phyloP scores from a whole-genome alignment of 148 eudicot genomes.

The Cornus kousa region DNA sequence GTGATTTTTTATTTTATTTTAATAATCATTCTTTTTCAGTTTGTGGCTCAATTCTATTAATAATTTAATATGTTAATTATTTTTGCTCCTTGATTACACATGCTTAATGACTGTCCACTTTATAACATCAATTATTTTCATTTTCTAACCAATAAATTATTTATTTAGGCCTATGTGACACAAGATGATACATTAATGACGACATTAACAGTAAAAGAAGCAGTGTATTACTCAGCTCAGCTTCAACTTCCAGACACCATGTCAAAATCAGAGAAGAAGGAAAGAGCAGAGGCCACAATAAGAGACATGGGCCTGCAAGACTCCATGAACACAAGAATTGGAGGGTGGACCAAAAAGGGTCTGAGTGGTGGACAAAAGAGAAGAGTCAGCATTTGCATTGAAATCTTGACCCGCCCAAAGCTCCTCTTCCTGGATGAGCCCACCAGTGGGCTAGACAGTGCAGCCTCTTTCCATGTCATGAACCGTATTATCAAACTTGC shows the following conservation, averaged over 20 bases:
- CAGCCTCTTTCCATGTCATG: slow-evolving; percentile 21
- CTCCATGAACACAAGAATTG: slow-evolving; percentile 34
- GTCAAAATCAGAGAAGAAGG: slow-evolving; percentile 32
- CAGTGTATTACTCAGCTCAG: slow-evolving; percentile 32
- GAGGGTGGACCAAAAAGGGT: slow-evolving; percentile 35
- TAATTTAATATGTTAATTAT: too few species aligned
- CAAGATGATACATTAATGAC: slow-evolving; percentile 40
- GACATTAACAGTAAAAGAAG: slow-evolving; percentile 34
- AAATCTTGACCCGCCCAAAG: slow-evolving; percentile 26
- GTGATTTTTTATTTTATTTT: too few species aligned
- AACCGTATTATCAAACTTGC: slow-evolving; percentile 12
- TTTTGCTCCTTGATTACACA: too few species aligned
- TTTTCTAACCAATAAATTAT: too few species aligned
- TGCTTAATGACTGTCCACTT: too few species aligned
- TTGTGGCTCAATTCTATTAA: too few species aligned
- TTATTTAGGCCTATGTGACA: slow-evolving; percentile 29
- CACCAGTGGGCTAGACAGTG: slow-evolving; percentile 18
- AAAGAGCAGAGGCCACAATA: slow-evolving; percentile 30
- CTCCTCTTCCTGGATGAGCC: slow-evolving; percentile 32
- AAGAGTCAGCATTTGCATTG: slow-evolving; percentile 40
- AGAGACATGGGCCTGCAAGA: slow-evolving; percentile 36
- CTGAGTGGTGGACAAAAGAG: slow-evolving; percentile 40
- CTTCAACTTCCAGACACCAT: slow-evolving; percentile 37
- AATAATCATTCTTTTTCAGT: too few species aligned
- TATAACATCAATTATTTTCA: too few species aligned